Evolutionary conservation across 1,284 basidiomycete species (phyloP).

Genomic region (Ustilago shanxiensis): DNA sequence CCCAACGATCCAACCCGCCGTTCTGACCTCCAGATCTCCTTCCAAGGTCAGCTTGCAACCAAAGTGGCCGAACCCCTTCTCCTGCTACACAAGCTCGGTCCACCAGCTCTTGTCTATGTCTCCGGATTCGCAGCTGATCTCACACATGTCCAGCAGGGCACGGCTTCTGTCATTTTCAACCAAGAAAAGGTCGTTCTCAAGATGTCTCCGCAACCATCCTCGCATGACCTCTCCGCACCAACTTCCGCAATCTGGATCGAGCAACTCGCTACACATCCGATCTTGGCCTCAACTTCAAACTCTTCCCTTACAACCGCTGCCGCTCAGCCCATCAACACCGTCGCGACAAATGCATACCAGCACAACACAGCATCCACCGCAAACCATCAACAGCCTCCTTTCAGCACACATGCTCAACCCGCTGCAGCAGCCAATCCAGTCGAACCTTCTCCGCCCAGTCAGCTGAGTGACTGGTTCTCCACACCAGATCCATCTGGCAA

Average conservation of each 20-base stretch:
- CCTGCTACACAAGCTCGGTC: constrained; percentile 21
- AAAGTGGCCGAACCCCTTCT: constrained; percentile 33
- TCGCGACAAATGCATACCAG: not conserved
- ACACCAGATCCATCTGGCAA: constrained; percentile 30
- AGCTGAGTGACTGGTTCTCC: constrained; percentile 44
- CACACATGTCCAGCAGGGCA: not conserved
- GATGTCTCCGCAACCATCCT: constrained; percentile 35
- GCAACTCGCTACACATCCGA: constrained; percentile 19
- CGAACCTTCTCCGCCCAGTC: constrained; percentile 18
- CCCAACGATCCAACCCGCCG: constrained; percentile 11
- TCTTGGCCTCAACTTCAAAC: not conserved
- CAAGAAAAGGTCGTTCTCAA: constrained; percentile 29
- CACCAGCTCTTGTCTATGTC: constrained; percentile 35
- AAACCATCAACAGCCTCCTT: not conserved
- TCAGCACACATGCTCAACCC: not conserved
- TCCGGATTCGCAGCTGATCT: constrained; percentile 37
- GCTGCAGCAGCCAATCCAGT: not conserved
- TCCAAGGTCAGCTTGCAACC: constrained; percentile 19
- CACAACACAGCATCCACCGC: not conserved
- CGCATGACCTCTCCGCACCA: constrained; percentile 22
- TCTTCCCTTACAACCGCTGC: not conserved
- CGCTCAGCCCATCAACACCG: not conserved
- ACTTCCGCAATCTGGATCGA: constrained; percentile 43
- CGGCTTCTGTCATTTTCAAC: constrained; percentile 1
- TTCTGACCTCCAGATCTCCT: constrained; percentile 4